Conservation (phyloP, 23 red algal genomes). For the Gracilaria vermiculophylla region DNA sequence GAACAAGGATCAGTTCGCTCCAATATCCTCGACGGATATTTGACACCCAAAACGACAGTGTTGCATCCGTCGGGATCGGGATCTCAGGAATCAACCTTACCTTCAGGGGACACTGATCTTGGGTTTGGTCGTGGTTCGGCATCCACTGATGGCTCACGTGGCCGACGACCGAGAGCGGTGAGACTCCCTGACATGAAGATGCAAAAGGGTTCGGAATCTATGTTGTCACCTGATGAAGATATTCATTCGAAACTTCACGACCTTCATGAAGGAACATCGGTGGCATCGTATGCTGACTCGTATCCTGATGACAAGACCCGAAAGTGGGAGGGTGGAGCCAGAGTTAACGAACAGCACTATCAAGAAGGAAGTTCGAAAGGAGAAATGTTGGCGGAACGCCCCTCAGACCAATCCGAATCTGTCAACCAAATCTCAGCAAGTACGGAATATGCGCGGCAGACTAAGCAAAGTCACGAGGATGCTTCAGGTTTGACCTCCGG, state of each 20-base stretch:
- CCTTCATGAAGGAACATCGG: constrained; percentile 18
- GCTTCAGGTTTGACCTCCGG: not conserved
- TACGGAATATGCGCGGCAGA: not conserved
- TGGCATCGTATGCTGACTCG: constrained; percentile 26
- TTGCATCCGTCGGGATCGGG: constrained; percentile 1
- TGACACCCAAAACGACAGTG: not conserved
- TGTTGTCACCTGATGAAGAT: constrained; percentile 14
- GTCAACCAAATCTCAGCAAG: not conserved
- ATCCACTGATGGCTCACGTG: not conserved
- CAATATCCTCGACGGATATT: not conserved
- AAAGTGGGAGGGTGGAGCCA: not conserved
- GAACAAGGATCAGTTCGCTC: constrained; percentile 9
- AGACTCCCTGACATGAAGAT: not conserved
- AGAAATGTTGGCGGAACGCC: not conserved
- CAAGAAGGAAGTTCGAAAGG: constrained; percentile 20
- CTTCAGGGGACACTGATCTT: constrained; percentile 42
- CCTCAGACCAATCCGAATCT: not conserved
- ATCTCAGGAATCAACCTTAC: constrained; percentile 30
- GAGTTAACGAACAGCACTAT: not conserved
- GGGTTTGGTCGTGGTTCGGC: constrained; percentile 5
- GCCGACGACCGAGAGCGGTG: constrained; percentile 20
- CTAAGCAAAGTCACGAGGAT: no score
- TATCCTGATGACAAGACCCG: constrained; percentile 36
- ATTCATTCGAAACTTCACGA: not conserved
- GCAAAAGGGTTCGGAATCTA: not conserved